These are phyloP conservation scores for Avena eriantha DNA, from an alignment of 176 grass and related monocot genomes.

Conservation along the genomic window DNA sequence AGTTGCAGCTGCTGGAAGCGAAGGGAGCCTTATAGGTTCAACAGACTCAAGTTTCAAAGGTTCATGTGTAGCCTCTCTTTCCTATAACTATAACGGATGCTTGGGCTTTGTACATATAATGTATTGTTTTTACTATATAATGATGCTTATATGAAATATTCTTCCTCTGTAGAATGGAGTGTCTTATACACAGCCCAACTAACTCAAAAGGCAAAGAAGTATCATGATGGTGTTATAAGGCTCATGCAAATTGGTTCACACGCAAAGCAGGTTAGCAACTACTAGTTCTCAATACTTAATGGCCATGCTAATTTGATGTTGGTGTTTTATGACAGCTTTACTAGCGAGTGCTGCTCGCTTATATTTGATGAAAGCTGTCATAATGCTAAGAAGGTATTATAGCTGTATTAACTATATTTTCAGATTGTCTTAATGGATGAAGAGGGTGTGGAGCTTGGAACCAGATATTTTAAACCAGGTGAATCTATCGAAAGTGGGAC, in stretches of 20 bases:
- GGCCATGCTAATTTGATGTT: slow-evolving; percentile 31
- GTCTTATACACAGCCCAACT: slow-evolving; percentile 78
- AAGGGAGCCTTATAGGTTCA: slow-evolving; percentile 9
- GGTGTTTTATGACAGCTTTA: slow-evolving; percentile 13
- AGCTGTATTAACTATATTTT: slow-evolving; percentile 29
- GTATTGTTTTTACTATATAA: not conserved
- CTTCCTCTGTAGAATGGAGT: slow-evolving; percentile 68
- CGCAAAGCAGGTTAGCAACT: slow-evolving; percentile 68
- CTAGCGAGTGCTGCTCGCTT: slow-evolving; percentile 25
- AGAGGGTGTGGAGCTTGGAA: slow-evolving; percentile 57
- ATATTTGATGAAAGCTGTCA: slow-evolving; percentile 10
- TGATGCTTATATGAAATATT: slow-evolving; percentile 16
- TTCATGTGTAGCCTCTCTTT: not conserved
- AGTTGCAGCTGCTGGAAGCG: slow-evolving; percentile 6
- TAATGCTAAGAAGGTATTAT: slow-evolving; percentile 11
- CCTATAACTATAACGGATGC: not conserved
- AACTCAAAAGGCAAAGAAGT: slow-evolving; percentile 85
- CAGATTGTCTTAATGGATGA: slow-evolving; percentile 76
- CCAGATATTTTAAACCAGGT: slow-evolving; percentile 67
- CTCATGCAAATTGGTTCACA: slow-evolving; percentile 58
- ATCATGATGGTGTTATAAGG: slow-evolving; percentile 75
- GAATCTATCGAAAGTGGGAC: slow-evolving; percentile 68
- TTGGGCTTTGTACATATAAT: slow-evolving; percentile 14
- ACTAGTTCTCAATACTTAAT: not conserved
- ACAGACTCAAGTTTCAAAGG: slow-evolving; percentile 32